A percentile compares a stretch with the other conserved stretches of the same genome.
Evolutionary conservation across 164 flowering plant genomes (phyloP).

Genomic region (Annona squamosa): DNA sequence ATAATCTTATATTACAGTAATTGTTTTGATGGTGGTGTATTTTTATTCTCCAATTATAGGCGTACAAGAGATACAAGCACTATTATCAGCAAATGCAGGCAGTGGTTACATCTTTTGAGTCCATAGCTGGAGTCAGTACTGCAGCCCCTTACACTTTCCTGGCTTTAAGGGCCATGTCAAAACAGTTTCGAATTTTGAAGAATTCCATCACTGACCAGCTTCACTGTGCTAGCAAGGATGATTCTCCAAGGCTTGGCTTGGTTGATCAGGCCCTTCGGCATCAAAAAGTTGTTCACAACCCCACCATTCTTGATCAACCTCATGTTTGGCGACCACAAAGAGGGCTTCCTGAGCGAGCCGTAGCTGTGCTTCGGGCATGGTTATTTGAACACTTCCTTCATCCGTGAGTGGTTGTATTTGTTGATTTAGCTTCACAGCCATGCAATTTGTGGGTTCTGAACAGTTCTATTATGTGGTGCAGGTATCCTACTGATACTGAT

Average conservation of each 20-base stretch:
- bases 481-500: constrained; percentile 85
- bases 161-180: constrained; percentile 61
- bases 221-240: constrained; percentile 35
- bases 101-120: constrained; percentile 71
- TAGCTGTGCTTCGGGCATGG: constrained; percentile 77
- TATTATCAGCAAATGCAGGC: constrained; percentile 74
- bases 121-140: constrained; percentile 67
- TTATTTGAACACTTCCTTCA: constrained; percentile 82
- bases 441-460: not conserved
- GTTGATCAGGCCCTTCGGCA: constrained; percentile 24
- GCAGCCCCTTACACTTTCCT: constrained; percentile 67
- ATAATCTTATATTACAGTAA: not conserved
- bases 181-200: constrained; percentile 62
- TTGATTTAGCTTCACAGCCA: not conserved
- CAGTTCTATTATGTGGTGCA: constrained; percentile 20
- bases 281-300: constrained; percentile 29
- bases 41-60: constrained; percentile 27
- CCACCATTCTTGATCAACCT: constrained; percentile 37
- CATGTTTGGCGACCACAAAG: constrained; percentile 90
- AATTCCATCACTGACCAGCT: constrained; percentile 66
- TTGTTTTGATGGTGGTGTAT: not conserved
- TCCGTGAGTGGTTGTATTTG: constrained; percentile 49
- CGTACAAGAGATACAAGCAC: constrained; percentile 67
- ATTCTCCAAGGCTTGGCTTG: constrained; percentile 22
- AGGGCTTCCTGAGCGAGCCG: constrained; percentile 89